These are phyloP conservation scores for Trichoderma sp. DNA, from an alignment of 2,329 filamentous ascomycete species.

Conservation along the genomic window DNA sequence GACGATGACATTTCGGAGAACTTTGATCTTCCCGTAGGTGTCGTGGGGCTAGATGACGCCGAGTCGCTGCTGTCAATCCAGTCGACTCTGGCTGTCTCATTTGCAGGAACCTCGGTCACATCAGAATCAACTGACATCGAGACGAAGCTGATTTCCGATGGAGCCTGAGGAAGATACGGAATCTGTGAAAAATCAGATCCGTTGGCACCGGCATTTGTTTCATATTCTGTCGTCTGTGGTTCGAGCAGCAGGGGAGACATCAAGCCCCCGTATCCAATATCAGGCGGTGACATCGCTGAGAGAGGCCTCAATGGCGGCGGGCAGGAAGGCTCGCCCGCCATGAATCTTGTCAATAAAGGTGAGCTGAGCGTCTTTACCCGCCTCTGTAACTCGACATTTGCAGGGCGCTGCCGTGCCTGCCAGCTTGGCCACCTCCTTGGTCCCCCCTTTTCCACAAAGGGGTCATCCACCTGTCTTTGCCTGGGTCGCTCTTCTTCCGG, in stretches of 20 bases:
- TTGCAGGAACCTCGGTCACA: conserved; percentile 20
- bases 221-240: background rate
- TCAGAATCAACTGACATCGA: conserved; percentile 29
- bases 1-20: conserved; percentile 23
- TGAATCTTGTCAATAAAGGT: background rate
- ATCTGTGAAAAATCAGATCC: background rate
- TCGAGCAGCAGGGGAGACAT: background rate
- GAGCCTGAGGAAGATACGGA: conserved; percentile 11
- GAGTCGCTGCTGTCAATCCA: conserved; percentile 14
- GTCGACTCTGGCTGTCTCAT: conserved; percentile 22
- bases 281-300: conserved; percentile 8
- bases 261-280: background rate
- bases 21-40: background rate
- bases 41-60: conserved; percentile 19
- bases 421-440: background rate
- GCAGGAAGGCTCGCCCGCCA: background rate
- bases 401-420: conserved; percentile 4
- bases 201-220: background rate
- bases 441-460: conserved; percentile 32
- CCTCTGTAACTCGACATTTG: background rate
- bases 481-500: conserved; percentile 36
- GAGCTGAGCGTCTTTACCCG: background rate
- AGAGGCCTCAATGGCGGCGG: conserved; percentile 25
- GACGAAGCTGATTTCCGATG: conserved; percentile 29
- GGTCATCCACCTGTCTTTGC: conserved; percentile 28